Conservation (phyloP, 2,329 filamentous ascomycete species). For the Pestalotiopsis fici region DNA sequence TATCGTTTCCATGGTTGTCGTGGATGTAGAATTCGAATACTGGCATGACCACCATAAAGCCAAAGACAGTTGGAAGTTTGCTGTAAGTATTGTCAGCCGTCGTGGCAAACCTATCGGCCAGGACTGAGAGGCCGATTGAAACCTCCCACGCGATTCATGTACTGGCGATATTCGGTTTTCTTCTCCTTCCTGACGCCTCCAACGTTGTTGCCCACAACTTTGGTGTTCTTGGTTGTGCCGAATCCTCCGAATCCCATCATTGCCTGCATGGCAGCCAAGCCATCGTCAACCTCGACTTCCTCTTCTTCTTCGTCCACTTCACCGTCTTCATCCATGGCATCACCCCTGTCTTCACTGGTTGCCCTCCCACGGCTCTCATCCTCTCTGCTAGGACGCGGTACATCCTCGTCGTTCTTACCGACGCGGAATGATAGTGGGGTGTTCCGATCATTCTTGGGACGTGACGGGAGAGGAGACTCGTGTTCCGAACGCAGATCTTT, state of each 20-base stretch:
- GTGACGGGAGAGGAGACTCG: constrained; percentile 29
- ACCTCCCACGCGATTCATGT: constrained; percentile 85
- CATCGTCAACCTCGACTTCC: constrained; percentile 59
- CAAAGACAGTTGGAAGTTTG: neutral
- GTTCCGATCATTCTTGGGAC: constrained; percentile 22
- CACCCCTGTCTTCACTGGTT: constrained; percentile 14
- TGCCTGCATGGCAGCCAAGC: constrained; percentile 73
- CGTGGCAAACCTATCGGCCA: constrained; percentile 15
- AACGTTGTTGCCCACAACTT: constrained; percentile 83
- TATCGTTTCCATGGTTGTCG: neutral
- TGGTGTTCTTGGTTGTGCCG: constrained; percentile 82
- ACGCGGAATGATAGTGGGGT: constrained; percentile 37
- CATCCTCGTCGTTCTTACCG: constrained; percentile 32
- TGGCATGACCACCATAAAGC: neutral
- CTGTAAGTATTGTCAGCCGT: neutral
- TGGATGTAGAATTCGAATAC: neutral
- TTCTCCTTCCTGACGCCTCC: constrained; percentile 88
- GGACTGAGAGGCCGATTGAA: constrained; percentile 80
- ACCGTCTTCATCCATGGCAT: constrained; percentile 30
- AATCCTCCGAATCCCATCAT: constrained; percentile 92
- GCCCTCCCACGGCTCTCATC: constrained; percentile 16
- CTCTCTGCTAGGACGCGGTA: constrained; percentile 20
- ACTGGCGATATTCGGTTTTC: constrained; percentile 93
- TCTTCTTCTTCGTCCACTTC: constrained; percentile 47
- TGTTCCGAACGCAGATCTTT: constrained; percentile 9